Conservation (phyloP, 305 asterid species). For the Fraxinus latifolia region DNA sequence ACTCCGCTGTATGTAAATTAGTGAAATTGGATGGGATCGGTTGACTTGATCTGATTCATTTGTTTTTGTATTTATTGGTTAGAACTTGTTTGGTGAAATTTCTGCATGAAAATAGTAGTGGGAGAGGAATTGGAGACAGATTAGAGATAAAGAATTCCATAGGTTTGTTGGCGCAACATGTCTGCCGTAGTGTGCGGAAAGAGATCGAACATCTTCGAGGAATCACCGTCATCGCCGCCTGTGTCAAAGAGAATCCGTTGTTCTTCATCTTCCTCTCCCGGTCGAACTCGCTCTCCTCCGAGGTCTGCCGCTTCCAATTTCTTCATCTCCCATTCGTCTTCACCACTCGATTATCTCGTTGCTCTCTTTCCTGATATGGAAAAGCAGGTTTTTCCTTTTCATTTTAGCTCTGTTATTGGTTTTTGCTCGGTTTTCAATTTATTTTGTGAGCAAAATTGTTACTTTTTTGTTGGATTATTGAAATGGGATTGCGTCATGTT, state of each 20-base stretch:
- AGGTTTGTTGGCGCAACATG: constrained; percentile 62
- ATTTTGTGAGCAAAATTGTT: background rate
- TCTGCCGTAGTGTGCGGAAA: constrained; percentile 99
- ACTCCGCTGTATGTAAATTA: background rate
- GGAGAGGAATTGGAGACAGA: constrained; percentile 38
- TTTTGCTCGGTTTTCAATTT: background rate
- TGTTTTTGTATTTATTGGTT: background rate
- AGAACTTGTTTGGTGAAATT: background rate
- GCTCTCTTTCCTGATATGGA: constrained; percentile 90
- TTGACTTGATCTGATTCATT: background rate
- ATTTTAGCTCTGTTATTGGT: background rate
- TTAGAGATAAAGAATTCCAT: constrained; percentile 28
- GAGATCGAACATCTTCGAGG: constrained; percentile 96
- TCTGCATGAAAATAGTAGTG: constrained; percentile 22
- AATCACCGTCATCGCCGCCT: constrained; percentile 83
- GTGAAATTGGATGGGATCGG: background rate
- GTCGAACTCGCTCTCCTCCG: constrained; percentile 61
- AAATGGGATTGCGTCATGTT: background rate
- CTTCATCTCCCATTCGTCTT: constrained; percentile 29
- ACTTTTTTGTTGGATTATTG: background rate
- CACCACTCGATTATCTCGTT: constrained; percentile 58
- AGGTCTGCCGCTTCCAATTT: constrained; percentile 37
- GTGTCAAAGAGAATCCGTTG: constrained; percentile 81
- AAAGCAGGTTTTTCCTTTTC: constrained; percentile 54
- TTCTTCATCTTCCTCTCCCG: constrained; percentile 61